Evolutionary conservation across 2,329 filamentous ascomycete genomes (phyloP).

Genomic region (Nigrospora sphaerica): DNA sequence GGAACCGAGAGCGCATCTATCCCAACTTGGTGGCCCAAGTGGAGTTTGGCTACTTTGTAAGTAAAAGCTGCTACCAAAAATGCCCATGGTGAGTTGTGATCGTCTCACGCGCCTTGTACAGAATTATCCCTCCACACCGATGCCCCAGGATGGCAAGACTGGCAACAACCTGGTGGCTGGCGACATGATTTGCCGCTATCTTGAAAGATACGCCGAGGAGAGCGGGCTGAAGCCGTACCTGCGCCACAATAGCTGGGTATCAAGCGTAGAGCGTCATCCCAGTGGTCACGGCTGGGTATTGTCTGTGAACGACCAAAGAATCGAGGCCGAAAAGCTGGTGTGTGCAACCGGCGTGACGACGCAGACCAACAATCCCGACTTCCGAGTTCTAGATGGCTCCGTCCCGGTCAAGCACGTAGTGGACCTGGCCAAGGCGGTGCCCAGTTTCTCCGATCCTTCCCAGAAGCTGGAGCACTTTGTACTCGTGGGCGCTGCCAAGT

Average conservation of each 20-base stretch:
- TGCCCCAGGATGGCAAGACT: neutral
- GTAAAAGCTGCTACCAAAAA: neutral
- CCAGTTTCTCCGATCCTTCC: neutral
- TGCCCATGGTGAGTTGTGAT: too few species aligned
- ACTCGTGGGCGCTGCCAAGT: slow-evolving; percentile 8
- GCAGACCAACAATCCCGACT: slow-evolving; percentile 8
- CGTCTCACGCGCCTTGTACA: too few species aligned
- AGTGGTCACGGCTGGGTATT: slow-evolving; percentile 2
- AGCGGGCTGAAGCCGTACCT: slow-evolving; percentile 10
- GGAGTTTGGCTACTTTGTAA: slow-evolving; percentile 6
- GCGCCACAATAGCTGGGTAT: slow-evolving; percentile 9
- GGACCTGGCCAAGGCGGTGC: slow-evolving; percentile 1
- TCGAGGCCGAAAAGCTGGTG: slow-evolving; percentile 14
- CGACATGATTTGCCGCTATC: slow-evolving; percentile 9
- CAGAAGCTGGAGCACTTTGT: slow-evolving; percentile 4
- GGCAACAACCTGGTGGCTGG: slow-evolving; percentile 9
- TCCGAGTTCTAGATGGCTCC: slow-evolving; percentile 3
- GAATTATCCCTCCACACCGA: slow-evolving; percentile 4
- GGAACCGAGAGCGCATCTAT: slow-evolving; percentile 7
- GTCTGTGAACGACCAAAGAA: neutral
- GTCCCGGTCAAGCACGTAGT: slow-evolving; percentile 4
- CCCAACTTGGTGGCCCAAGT: slow-evolving; percentile 8
- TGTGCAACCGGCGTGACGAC: slow-evolving; percentile 16
- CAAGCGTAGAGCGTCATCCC: slow-evolving; percentile 3
- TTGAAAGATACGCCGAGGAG: slow-evolving; percentile 8